A percentile compares a stretch with the other conserved stretches of the same genome.
Conservation (phyloP, 140 eudicot genomes). For the Oenanthe javanica region DNA sequence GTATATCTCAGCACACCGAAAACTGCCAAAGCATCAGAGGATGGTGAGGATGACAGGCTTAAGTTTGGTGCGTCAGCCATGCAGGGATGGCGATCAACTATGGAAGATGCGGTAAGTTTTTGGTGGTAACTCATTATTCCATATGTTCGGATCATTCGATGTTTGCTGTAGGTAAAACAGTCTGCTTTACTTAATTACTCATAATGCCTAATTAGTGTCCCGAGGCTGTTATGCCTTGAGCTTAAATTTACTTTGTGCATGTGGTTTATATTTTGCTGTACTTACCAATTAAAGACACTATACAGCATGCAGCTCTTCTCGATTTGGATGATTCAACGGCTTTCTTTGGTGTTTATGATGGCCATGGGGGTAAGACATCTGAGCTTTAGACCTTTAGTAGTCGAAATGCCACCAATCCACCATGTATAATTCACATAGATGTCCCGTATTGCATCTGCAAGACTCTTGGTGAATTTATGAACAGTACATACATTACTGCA, state of each 20-base stretch:
- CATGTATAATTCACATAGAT: not conserved
- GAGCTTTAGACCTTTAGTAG: not conserved
- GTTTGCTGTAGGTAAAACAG: not conserved
- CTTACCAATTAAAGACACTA: slow-evolving; percentile 27
- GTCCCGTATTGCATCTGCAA: not conserved
- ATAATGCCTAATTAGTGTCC: not conserved
- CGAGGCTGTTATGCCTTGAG: not conserved
- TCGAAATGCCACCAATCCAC: not conserved
- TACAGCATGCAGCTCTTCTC: slow-evolving; percentile 82
- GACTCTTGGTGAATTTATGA: no score
- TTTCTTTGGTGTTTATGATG: slow-evolving; percentile 97
- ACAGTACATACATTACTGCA: no score
- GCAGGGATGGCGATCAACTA: slow-evolving; percentile 98
- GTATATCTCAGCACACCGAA: slow-evolving; percentile 77
- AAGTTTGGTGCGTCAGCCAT: slow-evolving; percentile 85
- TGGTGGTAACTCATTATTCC: not conserved
- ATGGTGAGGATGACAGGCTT: slow-evolving; percentile 73
- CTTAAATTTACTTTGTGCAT: slow-evolving; percentile 5
- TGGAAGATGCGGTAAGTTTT: slow-evolving; percentile 97
- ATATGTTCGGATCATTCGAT: not conserved
- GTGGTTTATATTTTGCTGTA: not conserved
- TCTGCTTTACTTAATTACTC: not conserved
- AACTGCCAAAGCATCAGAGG: slow-evolving; percentile 68
- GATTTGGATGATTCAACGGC: slow-evolving; percentile 80
- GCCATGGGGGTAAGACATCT: slow-evolving; percentile 87